Evolutionary conservation across 192 early-diverging fungal species (phyloP).

Genomic region (Blastocladiella britannica): DNA sequence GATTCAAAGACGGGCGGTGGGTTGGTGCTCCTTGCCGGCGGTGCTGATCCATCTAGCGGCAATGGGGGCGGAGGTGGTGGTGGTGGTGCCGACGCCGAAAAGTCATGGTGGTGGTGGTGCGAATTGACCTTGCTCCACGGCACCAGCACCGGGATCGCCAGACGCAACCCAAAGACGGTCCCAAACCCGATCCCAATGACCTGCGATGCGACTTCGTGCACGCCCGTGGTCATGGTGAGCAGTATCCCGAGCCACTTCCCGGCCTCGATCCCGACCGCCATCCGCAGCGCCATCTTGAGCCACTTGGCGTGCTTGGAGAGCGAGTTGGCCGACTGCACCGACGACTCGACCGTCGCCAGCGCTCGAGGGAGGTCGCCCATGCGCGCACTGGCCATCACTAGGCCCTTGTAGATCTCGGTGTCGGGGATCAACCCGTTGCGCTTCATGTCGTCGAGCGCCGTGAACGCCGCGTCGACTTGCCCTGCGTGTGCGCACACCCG

Average conservation of each 20-base stretch:
- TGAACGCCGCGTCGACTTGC: background rate
- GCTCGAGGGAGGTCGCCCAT: background rate
- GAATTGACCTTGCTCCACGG: background rate
- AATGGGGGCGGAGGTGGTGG: no score
- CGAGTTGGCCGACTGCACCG: background rate
- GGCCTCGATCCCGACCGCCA: background rate
- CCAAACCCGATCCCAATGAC: background rate
- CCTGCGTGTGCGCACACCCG: background rate
- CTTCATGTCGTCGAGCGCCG: background rate
- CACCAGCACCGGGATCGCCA: background rate
- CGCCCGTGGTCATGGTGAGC: background rate
- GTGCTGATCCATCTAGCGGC: no score
- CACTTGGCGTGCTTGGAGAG: background rate
- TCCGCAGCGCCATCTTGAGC: background rate
- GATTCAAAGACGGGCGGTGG: no score
- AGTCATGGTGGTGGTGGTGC: background rate
- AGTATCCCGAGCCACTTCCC: background rate
- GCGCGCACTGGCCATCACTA: background rate
- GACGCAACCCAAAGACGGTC: background rate
- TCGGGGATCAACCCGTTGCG: background rate
- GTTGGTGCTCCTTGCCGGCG: no score
- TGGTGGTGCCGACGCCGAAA: background rate
- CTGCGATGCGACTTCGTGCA: background rate
- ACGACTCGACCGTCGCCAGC: background rate
- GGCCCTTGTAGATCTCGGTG: background rate